Conservation (phyloP, 805 yeast genomes). For the Dipodascopsis uninucleata region DNA sequence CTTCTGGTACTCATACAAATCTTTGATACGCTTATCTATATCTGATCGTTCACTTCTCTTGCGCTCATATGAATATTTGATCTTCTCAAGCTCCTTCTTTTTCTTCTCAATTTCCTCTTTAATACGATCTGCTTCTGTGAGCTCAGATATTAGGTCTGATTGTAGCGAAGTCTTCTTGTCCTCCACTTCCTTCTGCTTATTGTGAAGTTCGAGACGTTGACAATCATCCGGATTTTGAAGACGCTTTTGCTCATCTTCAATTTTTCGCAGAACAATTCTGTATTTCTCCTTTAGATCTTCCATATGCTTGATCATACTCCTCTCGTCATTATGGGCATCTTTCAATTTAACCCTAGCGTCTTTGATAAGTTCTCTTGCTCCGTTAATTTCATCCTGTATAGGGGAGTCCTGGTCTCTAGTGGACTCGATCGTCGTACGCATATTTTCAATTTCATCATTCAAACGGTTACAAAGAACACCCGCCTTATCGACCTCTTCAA, state of each 20-base stretch:
- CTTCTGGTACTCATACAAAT: slow-evolving; percentile 27
- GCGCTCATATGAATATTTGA: too few relatives aligned
- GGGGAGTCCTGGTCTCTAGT: too few relatives aligned
- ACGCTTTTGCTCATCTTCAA: slow-evolving; percentile 33
- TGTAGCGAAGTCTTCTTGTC: background rate
- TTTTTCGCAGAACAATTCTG: slow-evolving; percentile 30
- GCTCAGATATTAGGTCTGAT: too few relatives aligned
- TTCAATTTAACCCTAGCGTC: slow-evolving; percentile 17
- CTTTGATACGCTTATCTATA: slow-evolving; percentile 9
- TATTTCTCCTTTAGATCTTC: slow-evolving; percentile 23
- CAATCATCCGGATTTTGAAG: slow-evolving; percentile 17
- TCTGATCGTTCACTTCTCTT: too few relatives aligned
- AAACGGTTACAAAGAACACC: slow-evolving; percentile 25
- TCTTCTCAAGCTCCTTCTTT: slow-evolving; percentile 1
- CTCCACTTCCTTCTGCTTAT: slow-evolving; percentile 15
- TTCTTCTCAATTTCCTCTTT: too few relatives aligned
- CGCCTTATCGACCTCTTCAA: slow-evolving; percentile 14
- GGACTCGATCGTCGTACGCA: too few relatives aligned
- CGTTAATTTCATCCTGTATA: slow-evolving; percentile 33
- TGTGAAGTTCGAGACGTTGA: slow-evolving; percentile 8
- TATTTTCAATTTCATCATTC: slow-evolving; percentile 31
- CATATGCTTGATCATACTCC: background rate
- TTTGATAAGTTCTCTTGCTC: slow-evolving; percentile 38
- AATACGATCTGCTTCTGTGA: too few relatives aligned
- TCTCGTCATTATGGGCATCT: slow-evolving; percentile 7